Conservation (phyloP, 2,329 filamentous ascomycete species). For the Xylariaceae sp. region DNA sequence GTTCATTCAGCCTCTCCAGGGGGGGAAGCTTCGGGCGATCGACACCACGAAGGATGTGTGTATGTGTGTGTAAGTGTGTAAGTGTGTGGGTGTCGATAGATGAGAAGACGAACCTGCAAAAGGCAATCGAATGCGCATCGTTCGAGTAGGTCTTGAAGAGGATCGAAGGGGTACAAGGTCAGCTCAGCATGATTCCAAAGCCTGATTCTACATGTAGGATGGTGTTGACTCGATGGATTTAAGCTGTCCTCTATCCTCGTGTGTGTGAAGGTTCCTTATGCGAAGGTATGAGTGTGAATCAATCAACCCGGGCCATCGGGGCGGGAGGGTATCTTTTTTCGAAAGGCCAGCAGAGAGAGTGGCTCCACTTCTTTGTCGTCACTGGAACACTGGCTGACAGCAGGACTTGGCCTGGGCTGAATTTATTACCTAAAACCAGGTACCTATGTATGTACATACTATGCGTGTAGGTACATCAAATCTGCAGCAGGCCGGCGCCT, state of each 20-base stretch:
- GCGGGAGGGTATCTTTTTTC: too few relatives aligned
- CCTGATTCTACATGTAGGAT: too few relatives aligned
- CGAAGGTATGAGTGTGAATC: too few relatives aligned
- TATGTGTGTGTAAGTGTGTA: too few relatives aligned
- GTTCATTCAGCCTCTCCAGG: too few relatives aligned
- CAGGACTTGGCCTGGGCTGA: not conserved
- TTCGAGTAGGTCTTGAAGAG: constrained; percentile 16
- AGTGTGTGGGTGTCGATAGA: too few relatives aligned
- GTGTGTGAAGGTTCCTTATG: too few relatives aligned
- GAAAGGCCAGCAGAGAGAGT: not conserved
- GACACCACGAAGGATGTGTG: not conserved
- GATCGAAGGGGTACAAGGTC: constrained; percentile 6
- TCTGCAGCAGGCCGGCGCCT: too few relatives aligned
- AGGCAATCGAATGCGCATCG: constrained; percentile 83
- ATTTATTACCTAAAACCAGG: too few relatives aligned
- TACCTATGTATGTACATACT: not conserved
- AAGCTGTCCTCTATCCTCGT: too few relatives aligned
- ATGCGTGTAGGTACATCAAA: not conserved
- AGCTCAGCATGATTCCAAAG: constrained; percentile 19
- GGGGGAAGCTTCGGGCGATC: not conserved
- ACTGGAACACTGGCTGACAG: not conserved
- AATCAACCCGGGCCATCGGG: too few relatives aligned
- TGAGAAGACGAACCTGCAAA: constrained; percentile 74
- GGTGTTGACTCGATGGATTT: too few relatives aligned
- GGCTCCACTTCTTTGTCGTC: not conserved